Evolutionary conservation across 768 basidiomycete genomes (phyloP).

Genomic region (Gymnopilus junonius): DNA sequence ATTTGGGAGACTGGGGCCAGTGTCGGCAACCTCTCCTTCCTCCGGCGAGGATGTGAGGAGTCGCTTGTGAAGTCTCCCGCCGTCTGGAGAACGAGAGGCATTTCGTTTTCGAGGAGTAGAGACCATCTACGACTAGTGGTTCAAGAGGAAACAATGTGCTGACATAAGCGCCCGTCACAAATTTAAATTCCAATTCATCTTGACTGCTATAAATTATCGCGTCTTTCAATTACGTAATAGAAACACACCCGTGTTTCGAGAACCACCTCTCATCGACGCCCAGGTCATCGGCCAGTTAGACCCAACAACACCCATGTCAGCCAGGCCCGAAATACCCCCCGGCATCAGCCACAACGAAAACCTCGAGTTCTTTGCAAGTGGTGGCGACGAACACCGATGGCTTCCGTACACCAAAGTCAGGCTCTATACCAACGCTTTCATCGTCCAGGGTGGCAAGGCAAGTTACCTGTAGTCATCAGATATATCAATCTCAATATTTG

Average conservation of each 20-base stretch:
- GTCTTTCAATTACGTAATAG: not conserved
- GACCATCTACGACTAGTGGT: slow-evolving; percentile 14
- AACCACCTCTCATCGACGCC: not conserved
- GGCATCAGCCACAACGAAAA: slow-evolving; percentile 39
- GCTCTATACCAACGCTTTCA: slow-evolving; percentile 75
- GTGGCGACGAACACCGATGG: slow-evolving; percentile 56
- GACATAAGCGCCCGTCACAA: slow-evolving; percentile 17
- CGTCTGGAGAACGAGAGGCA: slow-evolving; percentile 56
- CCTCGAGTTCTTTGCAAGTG: slow-evolving; percentile 34
- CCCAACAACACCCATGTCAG: not conserved
- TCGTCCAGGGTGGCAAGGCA: slow-evolving; percentile 58
- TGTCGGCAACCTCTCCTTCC: slow-evolving; percentile 82
- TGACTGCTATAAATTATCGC: no score
- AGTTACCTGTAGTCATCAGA: slow-evolving; percentile 6
- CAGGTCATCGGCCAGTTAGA: no score
- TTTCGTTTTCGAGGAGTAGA: slow-evolving; percentile 53
- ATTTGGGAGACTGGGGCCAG: slow-evolving; percentile 23
- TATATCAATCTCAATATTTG: not conserved
- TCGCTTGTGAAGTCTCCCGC: slow-evolving; percentile 58
- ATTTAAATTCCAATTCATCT: not conserved
- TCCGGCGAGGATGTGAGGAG: slow-evolving; percentile 71
- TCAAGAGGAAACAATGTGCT: slow-evolving; percentile 21
- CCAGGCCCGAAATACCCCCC: slow-evolving; percentile 39
- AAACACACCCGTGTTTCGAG: not conserved
- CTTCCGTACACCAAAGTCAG: slow-evolving; percentile 41